Evolutionary conservation across 768 basidiomycete genomes (phyloP).

Genomic region (Lactifluus hygrophoroides): DNA sequence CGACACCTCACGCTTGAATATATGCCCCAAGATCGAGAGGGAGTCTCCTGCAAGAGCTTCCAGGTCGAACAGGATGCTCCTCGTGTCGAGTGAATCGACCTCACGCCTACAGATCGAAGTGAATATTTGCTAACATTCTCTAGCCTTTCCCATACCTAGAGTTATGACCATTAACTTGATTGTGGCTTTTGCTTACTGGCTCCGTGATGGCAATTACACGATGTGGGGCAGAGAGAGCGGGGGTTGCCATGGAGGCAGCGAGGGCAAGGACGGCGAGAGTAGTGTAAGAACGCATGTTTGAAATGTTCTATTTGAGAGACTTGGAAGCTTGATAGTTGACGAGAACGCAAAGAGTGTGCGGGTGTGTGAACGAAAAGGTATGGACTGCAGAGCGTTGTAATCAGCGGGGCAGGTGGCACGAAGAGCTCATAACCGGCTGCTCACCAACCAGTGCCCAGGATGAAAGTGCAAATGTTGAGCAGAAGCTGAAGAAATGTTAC

Average conservation of each 20-base stretch:
- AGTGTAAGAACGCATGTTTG: background rate
- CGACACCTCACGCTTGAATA: background rate
- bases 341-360: background rate
- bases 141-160: background rate
- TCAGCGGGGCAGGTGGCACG: background rate
- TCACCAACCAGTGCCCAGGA: conserved; percentile 14
- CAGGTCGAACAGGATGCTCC: too few relatives aligned
- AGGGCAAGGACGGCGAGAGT: background rate
- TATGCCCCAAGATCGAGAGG: too few relatives aligned
- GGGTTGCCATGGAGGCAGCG: background rate
- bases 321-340: background rate
- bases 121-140: background rate
- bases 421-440: background rate
- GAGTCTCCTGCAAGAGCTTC: too few relatives aligned
- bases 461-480: background rate
- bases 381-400: background rate
- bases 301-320: background rate
- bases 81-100: background rate
- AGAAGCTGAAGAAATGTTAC: background rate
- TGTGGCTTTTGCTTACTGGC: too few relatives aligned
- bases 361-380: background rate
- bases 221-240: background rate
- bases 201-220: too few relatives aligned
- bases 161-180: too few relatives aligned
- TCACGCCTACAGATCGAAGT: background rate